These are phyloP conservation scores for Alternaria gaisen DNA, from an alignment of 2,329 filamentous ascomycete genomes.

Conservation along the genomic window DNA sequence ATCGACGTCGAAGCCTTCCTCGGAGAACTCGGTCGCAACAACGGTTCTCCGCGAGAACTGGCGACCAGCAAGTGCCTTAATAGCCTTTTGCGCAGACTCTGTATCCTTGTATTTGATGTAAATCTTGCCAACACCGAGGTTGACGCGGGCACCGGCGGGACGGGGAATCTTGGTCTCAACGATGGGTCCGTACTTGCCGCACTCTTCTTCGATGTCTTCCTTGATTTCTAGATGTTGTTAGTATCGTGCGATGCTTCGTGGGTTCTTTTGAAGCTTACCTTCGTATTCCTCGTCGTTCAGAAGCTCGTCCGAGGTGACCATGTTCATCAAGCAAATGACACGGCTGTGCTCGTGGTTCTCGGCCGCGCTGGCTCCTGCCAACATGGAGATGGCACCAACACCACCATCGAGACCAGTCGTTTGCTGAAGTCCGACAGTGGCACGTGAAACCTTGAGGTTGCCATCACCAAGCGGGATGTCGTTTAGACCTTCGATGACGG, in stretches of 20 bases:
- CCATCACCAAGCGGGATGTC: conserved; percentile 92
- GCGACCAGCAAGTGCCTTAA: conserved; percentile 88
- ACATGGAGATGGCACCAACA: conserved; percentile 96
- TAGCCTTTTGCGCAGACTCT: conserved; percentile 81
- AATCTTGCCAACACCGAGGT: conserved; percentile 94
- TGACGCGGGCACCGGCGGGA: conserved; percentile 82
- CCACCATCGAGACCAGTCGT: conserved; percentile 92
- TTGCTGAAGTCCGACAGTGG: conserved; percentile 93
- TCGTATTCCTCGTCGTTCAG: conserved; percentile 95
- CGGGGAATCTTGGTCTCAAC: conserved; percentile 92
- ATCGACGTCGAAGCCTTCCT: conserved; percentile 95
- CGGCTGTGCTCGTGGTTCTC: conserved; percentile 78
- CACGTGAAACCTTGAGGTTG: conserved; percentile 83
- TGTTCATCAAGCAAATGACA: conserved; percentile 93
- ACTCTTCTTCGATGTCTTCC: conserved; percentile 93
- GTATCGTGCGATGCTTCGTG: conserved; percentile 26
- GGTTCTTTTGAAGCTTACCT: conserved; percentile 62
- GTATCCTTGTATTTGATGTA: conserved; percentile 89
- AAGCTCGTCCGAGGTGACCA: conserved; percentile 96
- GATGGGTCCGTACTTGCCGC: conserved; percentile 86
- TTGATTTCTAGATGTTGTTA: conserved; percentile 78
- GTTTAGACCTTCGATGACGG: conserved; percentile 89
- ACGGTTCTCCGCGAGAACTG: conserved; percentile 98
- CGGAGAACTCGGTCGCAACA: conserved; percentile 94
- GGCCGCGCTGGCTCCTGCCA: conserved; percentile 85